Percentiles rank a stretch among this genome's conserved stretches.
These are phyloP conservation scores for Polymyxa betae DNA, from an alignment of 208 protist species.

Conservation along the genomic window DNA sequence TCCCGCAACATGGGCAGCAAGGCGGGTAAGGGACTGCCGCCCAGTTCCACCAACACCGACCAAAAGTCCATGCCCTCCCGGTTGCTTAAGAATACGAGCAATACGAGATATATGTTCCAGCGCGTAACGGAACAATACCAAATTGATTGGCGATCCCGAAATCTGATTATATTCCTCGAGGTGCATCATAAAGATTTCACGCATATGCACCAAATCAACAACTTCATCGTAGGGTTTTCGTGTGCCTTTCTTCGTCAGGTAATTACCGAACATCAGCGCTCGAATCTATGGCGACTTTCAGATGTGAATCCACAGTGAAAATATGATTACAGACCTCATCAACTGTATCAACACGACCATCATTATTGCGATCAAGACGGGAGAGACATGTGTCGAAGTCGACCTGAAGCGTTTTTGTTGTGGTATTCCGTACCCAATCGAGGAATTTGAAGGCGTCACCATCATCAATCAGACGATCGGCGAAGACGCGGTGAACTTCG, in stretches of 20 bases:
- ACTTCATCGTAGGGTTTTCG: slow-evolving; percentile 83
- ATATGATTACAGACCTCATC: slow-evolving; percentile 41
- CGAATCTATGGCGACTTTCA: not conserved
- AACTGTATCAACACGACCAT: slow-evolving; percentile 46
- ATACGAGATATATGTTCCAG: slow-evolving; percentile 92
- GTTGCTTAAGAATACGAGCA: slow-evolving; percentile 89
- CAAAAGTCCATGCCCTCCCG: slow-evolving; percentile 89
- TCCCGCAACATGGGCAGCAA: slow-evolving; percentile 88
- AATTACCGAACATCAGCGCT: slow-evolving; percentile 39
- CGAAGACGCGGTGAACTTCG: slow-evolving; percentile 93
- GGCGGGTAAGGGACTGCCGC: slow-evolving; percentile 85
- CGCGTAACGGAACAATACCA: slow-evolving; percentile 93
- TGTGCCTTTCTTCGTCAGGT: slow-evolving; percentile 28
- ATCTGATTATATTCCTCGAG: slow-evolving; percentile 85
- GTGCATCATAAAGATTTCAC: slow-evolving; percentile 80
- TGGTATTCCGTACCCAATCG: slow-evolving; percentile 56
- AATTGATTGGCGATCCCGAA: slow-evolving; percentile 80
- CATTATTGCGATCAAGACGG: slow-evolving; percentile 38
- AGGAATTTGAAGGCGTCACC: slow-evolving; percentile 44
- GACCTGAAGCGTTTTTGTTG: slow-evolving; percentile 80
- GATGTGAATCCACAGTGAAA: not conserved
- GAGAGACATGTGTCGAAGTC: slow-evolving; percentile 72
- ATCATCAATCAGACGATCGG: slow-evolving; percentile 87
- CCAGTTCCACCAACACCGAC: slow-evolving; percentile 94
- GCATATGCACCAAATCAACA: slow-evolving; percentile 76